Evolutionary conservation across 257 asterid genomes (phyloP).

Genomic region (Forsythia suspensa): DNA sequence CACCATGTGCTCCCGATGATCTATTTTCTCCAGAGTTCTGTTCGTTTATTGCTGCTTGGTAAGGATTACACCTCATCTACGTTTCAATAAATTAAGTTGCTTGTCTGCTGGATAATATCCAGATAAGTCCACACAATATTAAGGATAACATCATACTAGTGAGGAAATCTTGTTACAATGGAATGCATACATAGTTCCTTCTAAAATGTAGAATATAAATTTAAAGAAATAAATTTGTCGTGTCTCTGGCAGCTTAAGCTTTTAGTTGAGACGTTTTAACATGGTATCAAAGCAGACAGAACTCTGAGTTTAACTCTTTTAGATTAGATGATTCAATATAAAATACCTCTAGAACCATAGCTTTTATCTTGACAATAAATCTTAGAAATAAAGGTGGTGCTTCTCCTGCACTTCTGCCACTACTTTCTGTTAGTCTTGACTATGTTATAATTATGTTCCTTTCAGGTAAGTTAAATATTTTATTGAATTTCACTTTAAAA

Average conservation of each 20-base stretch:
- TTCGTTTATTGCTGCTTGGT: slow-evolving; percentile 92
- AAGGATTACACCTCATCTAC: slow-evolving; percentile 17
- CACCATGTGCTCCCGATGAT: slow-evolving; percentile 81
- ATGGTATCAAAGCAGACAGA: too few species aligned
- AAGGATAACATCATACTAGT: neutral
- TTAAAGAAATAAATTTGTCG: neutral
- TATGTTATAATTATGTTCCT: neutral
- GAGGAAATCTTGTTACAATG: neutral
- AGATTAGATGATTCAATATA: too few species aligned
- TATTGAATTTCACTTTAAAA: neutral
- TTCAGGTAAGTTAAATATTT: neutral
- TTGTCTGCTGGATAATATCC: neutral
- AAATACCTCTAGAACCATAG: too few species aligned
- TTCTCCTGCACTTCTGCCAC: neutral
- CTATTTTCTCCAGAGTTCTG: slow-evolving; percentile 83
- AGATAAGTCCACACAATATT: neutral
- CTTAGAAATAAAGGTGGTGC: too few species aligned
- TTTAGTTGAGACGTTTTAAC: too few species aligned
- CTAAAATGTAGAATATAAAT: neutral
- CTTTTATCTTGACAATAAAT: too few species aligned
- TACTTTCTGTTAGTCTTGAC: neutral
- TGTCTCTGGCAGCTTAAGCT: too few species aligned
- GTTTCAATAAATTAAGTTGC: neutral
- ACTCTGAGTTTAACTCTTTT: too few species aligned
- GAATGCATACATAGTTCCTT: neutral